A percentile compares a stretch with the other conserved stretches of the same genome.
phyloP scores from a whole-genome alignment of 305 asterid genomes.

The Fraxinus velutina region DNA sequence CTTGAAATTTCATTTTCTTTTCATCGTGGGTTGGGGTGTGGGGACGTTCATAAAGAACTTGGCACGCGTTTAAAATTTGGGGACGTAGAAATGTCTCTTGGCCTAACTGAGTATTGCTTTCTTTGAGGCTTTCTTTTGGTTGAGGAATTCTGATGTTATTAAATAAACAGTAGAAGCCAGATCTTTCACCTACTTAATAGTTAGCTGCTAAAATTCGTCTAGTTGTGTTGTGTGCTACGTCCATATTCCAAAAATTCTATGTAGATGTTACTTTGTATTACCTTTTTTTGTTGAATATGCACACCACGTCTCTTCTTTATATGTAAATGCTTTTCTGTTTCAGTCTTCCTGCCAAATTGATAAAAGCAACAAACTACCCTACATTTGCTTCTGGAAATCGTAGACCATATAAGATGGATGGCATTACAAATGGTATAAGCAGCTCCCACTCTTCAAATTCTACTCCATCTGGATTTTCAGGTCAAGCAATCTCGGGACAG shows the following conservation, averaged over 20 bases:
- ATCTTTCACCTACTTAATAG: not conserved
- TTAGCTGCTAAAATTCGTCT: not conserved
- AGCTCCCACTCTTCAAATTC: slow-evolving; percentile 30
- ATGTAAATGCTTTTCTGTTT: slow-evolving; percentile 17
- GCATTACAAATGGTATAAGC: slow-evolving; percentile 24
- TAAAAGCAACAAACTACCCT: slow-evolving; percentile 44
- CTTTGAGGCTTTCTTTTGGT: not conserved
- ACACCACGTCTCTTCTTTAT: not conserved
- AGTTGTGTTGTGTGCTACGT: not conserved
- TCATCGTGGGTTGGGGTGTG: not conserved
- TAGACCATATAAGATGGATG: slow-evolving; percentile 29
- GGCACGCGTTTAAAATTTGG: not conserved
- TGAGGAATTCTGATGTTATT: not conserved
- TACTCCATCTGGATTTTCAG: slow-evolving; percentile 47
- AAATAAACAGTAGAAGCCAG: not conserved
- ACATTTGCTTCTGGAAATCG: slow-evolving; percentile 38
- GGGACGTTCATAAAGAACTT: not conserved
- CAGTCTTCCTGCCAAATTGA: slow-evolving; percentile 56
- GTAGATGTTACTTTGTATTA: not conserved
- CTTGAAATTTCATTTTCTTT: not conserved
- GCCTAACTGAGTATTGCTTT: not conserved
- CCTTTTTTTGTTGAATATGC: not conserved
- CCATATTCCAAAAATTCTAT: not conserved
- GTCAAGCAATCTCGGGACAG: slow-evolving; percentile 29
- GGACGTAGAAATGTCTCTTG: not conserved